Conservation (phyloP, 2,329 filamentous ascomycete genomes). For the Thielaviopsis populi region DNA sequence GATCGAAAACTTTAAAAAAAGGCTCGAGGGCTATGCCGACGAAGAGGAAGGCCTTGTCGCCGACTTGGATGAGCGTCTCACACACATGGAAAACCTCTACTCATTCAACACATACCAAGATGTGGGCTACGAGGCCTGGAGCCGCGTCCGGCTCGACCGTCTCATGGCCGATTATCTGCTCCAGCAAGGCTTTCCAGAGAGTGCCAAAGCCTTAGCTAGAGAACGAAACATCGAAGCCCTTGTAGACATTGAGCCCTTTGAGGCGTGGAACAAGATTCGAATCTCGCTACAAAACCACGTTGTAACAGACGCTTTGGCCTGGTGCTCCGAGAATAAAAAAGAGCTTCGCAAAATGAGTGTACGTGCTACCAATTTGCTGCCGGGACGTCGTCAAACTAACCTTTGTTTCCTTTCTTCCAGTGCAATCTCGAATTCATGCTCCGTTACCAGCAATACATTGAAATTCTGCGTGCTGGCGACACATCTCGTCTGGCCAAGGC, state of each 20-base stretch:
- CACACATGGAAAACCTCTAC: conserved; percentile 70
- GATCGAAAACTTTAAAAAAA: conserved; percentile 77
- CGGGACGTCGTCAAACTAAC: neutral
- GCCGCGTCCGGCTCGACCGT: conserved; percentile 62
- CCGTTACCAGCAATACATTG: conserved; percentile 86
- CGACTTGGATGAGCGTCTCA: conserved; percentile 60
- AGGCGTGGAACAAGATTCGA: conserved; percentile 64
- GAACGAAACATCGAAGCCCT: conserved; percentile 65
- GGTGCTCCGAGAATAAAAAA: conserved; percentile 90
- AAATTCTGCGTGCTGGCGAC: conserved; percentile 51
- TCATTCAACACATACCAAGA: conserved; percentile 69
- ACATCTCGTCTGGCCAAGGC: conserved; percentile 57
- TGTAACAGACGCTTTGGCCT: conserved; percentile 65
- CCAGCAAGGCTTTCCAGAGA: conserved; percentile 65
- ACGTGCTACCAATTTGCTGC: conserved; percentile 21
- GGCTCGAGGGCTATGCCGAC: conserved; percentile 59
- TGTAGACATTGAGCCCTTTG: conserved; percentile 80
- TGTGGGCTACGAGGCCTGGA: conserved; percentile 89
- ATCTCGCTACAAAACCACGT: conserved; percentile 54
- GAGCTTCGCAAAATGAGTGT: conserved; percentile 77
- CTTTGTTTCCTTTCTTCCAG: conserved; percentile 25
- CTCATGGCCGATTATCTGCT: conserved; percentile 87
- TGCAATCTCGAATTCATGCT: conserved; percentile 86
- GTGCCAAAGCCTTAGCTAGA: conserved; percentile 56
- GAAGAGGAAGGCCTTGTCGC: conserved; percentile 66